These are phyloP conservation scores for Yamadazyma triangularis DNA, from an alignment of 1,139 yeast genomes.

Conservation along the genomic window DNA sequence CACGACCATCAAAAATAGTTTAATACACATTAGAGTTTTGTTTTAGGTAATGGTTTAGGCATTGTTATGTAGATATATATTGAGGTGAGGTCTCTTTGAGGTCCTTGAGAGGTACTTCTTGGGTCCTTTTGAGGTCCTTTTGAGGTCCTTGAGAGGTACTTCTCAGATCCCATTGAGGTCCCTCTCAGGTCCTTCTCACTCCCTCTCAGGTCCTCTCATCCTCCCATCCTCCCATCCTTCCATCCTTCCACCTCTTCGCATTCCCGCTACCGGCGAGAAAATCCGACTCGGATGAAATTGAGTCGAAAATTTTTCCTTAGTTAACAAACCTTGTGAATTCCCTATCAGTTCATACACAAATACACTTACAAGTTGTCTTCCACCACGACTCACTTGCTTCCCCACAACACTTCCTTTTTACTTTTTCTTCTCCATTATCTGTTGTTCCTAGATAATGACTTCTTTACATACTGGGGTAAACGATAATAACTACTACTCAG, in stretches of 20 bases:
- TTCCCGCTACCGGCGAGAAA: slow-evolving; percentile 1
- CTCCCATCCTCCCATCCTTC: no score
- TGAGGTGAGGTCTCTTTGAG: no score
- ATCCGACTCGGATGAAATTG: slow-evolving; percentile 3
- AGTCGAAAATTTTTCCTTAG: slow-evolving; percentile 2
- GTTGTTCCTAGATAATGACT: slow-evolving; percentile 3
- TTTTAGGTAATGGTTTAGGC: no score
- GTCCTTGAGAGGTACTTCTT: neutral
- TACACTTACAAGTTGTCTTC: no score
- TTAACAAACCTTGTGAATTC: neutral
- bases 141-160: neutral
- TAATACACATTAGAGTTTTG: no score
- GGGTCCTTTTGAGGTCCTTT: neutral
- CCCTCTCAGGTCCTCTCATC: slow-evolving; percentile 1
- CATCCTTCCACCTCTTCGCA: no score
- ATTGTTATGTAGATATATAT: no score
- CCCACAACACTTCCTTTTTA: neutral
- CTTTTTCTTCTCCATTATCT: neutral
- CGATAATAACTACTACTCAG: slow-evolving; percentile 6
- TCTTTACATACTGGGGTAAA: slow-evolving; percentile 6
- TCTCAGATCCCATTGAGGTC: neutral
- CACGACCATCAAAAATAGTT: no score
- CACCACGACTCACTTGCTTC: no score
- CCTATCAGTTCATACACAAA: neutral
- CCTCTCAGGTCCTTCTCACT: neutral